phyloP scores from a whole-genome alignment of 306 rosid genomes.

The Oxytropis ochrocephala region DNA sequence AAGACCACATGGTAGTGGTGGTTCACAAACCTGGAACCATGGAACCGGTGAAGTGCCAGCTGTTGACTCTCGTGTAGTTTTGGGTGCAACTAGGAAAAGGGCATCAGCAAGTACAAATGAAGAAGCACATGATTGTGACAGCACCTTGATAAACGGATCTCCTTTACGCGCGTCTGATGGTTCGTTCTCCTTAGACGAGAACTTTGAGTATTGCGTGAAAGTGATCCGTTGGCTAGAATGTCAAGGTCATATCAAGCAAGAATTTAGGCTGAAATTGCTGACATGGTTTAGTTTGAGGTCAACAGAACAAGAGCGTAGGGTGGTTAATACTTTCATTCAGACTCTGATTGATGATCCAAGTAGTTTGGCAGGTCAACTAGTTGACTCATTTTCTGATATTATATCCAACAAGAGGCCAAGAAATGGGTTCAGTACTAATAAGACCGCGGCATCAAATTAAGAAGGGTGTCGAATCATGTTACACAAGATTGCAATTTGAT shows the following conservation, averaged over 20 bases:
- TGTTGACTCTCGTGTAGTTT: constrained; percentile 66
- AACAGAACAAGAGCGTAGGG: constrained; percentile 95
- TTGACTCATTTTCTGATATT: constrained; percentile 89
- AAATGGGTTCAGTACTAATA: constrained; percentile 60
- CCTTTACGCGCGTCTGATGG: constrained; percentile 54
- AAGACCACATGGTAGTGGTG: constrained; percentile 88
- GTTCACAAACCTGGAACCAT: constrained; percentile 82
- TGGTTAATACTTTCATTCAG: constrained; percentile 95
- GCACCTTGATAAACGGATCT: constrained; percentile 87
- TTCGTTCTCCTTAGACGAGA: constrained; percentile 79
- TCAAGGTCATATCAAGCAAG: constrained; percentile 83
- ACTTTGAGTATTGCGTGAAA: constrained; percentile 95
- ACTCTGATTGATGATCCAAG: constrained; percentile 91
- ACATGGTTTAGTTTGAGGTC: constrained; percentile 99
- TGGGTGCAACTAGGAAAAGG: constrained; percentile 68
- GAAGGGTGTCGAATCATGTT: constrained; percentile 28
- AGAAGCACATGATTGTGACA: constrained; percentile 89
- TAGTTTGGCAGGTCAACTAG: constrained; percentile 97
- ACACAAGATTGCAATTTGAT: constrained; percentile 33
- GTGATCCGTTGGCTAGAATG: constrained; percentile 98
- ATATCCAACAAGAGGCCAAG: constrained; percentile 81
- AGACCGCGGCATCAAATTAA: constrained; percentile 50
- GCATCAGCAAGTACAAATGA: constrained; percentile 50
- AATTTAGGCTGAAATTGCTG: constrained; percentile 86
- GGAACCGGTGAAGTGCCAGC: constrained; percentile 73